Evolutionary conservation across 2,329 filamentous ascomycete species (phyloP).

Genomic region (Arthrobotrys sphaeroides): DNA sequence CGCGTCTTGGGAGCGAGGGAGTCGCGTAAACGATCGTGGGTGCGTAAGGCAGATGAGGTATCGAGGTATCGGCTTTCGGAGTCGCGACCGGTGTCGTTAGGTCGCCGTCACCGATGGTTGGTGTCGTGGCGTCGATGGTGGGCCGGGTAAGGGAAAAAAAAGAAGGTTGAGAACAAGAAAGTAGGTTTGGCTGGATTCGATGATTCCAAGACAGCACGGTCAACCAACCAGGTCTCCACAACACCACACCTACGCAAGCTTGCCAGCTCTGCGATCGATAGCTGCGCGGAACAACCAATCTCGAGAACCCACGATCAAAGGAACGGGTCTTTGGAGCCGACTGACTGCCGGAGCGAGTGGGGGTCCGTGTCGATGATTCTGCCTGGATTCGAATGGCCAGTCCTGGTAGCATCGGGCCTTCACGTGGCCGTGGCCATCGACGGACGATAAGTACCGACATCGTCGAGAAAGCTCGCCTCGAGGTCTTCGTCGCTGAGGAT

Average conservation of each 20-base stretch:
- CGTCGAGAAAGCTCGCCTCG: slow-evolving; percentile 69
- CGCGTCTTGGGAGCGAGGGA: slow-evolving; percentile 22
- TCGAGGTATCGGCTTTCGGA: neutral
- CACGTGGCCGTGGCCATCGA: slow-evolving; percentile 57
- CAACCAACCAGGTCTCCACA: slow-evolving; percentile 25
- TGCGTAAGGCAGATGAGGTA: neutral
- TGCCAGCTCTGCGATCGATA: neutral
- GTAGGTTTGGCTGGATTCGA: slow-evolving; percentile 13
- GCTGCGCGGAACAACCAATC: slow-evolving; percentile 10
- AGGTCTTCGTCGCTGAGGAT: slow-evolving; percentile 70
- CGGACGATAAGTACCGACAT: slow-evolving; percentile 63
- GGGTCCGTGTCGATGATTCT: slow-evolving; percentile 46
- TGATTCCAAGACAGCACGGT: slow-evolving; percentile 17
- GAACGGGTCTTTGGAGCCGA: neutral
- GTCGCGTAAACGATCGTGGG: slow-evolving; percentile 36
- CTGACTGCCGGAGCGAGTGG: slow-evolving; percentile 1
- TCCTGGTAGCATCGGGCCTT: slow-evolving; percentile 55
- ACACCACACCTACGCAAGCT: slow-evolving; percentile 27
- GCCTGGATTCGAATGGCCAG: slow-evolving; percentile 42
- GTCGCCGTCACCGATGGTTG: neutral
- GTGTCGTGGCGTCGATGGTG: slow-evolving; percentile 13
- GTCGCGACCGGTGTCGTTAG: slow-evolving; percentile 16
- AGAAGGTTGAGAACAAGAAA: slow-evolving; percentile 32
- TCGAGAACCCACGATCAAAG: neutral
- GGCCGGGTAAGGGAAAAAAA: slow-evolving; percentile 28